Conservation (phyloP, 2,329 filamentous ascomycete species). For the Aspergillus intermedius region DNA sequence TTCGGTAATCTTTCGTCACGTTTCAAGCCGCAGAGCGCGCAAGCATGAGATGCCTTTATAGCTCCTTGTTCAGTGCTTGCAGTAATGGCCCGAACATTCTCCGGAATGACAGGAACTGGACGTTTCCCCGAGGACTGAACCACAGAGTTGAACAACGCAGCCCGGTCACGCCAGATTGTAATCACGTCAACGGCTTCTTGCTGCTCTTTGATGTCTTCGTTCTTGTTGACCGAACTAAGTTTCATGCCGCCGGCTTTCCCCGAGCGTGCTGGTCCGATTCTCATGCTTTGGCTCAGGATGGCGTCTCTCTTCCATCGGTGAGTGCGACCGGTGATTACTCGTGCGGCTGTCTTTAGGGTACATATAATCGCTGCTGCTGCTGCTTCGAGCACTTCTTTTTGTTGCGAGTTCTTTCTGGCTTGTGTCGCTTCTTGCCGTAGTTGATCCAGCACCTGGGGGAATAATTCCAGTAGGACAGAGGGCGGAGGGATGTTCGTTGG, state of each 20-base stretch:
- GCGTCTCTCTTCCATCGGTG: slow-evolving; percentile 86
- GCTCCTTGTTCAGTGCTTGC: slow-evolving; percentile 59
- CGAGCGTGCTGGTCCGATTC: slow-evolving; percentile 67
- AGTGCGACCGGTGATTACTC: slow-evolving; percentile 76
- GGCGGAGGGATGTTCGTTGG: slow-evolving; percentile 88
- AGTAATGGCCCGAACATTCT: slow-evolving; percentile 61
- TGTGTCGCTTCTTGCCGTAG: slow-evolving; percentile 61
- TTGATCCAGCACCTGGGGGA: slow-evolving; percentile 63
- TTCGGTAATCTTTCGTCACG: slow-evolving; percentile 74
- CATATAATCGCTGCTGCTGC: slow-evolving; percentile 21
- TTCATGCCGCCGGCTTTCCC: slow-evolving; percentile 82
- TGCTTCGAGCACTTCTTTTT: slow-evolving; percentile 19
- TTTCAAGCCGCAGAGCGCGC: slow-evolving; percentile 80
- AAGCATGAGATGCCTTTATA: slow-evolving; percentile 65
- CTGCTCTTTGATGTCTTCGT: slow-evolving; percentile 75
- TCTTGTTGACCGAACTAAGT: slow-evolving; percentile 74
- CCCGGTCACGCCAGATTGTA: slow-evolving; percentile 65
- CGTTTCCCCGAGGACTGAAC: slow-evolving; percentile 31
- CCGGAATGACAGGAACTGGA: slow-evolving; percentile 62
- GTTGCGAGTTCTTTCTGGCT: slow-evolving; percentile 53
- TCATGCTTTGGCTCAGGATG: slow-evolving; percentile 78
- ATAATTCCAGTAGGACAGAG: slow-evolving; percentile 69
- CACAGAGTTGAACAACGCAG: slow-evolving; percentile 67
- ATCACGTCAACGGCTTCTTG: slow-evolving; percentile 75
- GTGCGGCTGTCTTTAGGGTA: slow-evolving; percentile 56